A percentile compares a stretch with the other conserved stretches of the same genome.
These are phyloP conservation scores for Diversispora epigaea DNA, from an alignment of 192 early-diverging fungal genomes.

Conservation along the genomic window DNA sequence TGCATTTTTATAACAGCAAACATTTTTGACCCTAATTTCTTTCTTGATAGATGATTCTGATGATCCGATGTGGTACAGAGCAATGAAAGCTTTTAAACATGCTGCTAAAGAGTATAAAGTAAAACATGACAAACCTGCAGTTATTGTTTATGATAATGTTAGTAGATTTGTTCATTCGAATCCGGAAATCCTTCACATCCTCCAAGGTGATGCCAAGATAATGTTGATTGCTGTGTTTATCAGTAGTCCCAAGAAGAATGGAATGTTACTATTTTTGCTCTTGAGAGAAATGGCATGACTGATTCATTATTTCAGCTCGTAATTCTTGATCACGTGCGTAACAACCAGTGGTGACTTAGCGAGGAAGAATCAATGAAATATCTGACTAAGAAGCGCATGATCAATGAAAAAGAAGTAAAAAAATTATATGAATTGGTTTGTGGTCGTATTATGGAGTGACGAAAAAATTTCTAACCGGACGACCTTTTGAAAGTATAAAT, in stretches of 20 bases:
- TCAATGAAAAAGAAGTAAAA: background rate
- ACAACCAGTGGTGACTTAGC: background rate
- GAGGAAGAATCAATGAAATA: constrained; percentile 8
- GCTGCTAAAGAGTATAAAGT: background rate
- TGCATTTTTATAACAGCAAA: too few relatives aligned
- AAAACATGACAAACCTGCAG: background rate
- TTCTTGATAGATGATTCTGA: too few relatives aligned
- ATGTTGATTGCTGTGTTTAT: background rate
- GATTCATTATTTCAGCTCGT: background rate
- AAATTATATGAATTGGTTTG: constrained; percentile 5
- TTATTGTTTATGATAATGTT: background rate
- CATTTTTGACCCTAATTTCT: too few relatives aligned
- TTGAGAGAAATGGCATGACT: too few relatives aligned
- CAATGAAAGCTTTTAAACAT: background rate
- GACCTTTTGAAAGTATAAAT: background rate
- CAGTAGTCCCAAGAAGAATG: background rate
- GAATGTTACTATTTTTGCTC: background rate
- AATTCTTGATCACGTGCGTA: background rate
- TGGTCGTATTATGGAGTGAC: background rate
- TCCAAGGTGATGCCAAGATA: background rate
- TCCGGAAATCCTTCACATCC: background rate
- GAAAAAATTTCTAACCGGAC: background rate
- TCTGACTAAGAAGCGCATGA: too few relatives aligned
- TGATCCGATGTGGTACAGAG: too few relatives aligned
- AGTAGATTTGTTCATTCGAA: background rate